These are phyloP conservation scores for Gracilariopsis chorda DNA, from an alignment of 23 red algal genomes.

Conservation along the genomic window DNA sequence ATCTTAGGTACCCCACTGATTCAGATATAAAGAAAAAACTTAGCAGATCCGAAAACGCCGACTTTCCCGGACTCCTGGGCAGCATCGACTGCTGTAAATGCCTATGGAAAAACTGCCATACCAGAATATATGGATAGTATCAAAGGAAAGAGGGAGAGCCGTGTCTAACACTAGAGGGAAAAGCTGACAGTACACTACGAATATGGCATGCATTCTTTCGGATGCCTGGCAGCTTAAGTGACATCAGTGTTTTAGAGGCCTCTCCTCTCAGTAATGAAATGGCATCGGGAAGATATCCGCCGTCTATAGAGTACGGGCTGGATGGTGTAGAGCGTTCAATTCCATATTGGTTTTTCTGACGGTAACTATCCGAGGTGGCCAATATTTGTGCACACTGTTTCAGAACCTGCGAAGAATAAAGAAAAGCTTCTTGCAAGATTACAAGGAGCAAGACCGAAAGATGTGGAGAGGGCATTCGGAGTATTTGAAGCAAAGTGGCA, in stretches of 20 bases:
- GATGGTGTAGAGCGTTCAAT: neutral
- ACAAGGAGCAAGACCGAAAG: too few species aligned
- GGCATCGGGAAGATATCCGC: neutral
- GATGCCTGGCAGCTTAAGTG: neutral
- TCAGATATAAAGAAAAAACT: neutral
- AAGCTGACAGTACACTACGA: neutral
- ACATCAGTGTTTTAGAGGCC: conserved; percentile 7
- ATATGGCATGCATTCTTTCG: conserved; percentile 36
- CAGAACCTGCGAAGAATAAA: too few species aligned
- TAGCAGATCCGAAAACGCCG: neutral
- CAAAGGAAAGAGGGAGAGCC: conserved; percentile 12
- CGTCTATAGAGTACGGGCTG: neutral
- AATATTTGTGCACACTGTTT: too few species aligned
- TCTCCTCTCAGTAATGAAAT: neutral
- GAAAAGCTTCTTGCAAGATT: too few species aligned
- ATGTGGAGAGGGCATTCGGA: too few species aligned
- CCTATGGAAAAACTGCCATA: conserved; percentile 35
- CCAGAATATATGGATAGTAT: neutral
- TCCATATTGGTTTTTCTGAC: conserved; percentile 14
- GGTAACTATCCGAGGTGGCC: too few species aligned
- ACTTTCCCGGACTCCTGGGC: conserved; percentile 3
- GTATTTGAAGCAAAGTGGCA: too few species aligned
- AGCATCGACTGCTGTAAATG: conserved; percentile 10
- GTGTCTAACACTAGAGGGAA: neutral
- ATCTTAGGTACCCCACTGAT: neutral